phyloP scores from a whole-genome alignment of 225 moss, liverwort and hornwort species.

The Physcomitrellopsis africana region DNA sequence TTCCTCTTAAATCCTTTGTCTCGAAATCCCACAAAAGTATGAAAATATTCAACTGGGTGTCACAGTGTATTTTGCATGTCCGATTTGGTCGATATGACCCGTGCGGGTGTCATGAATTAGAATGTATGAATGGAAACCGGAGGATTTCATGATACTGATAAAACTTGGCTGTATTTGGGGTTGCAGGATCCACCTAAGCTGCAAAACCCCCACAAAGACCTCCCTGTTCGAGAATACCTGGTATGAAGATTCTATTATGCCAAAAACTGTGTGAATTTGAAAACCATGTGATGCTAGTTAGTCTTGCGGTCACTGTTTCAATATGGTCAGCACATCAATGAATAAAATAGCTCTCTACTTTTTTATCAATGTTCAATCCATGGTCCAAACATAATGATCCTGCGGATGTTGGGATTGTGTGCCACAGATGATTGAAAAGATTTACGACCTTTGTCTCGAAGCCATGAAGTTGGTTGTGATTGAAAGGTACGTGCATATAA shows the following conservation, averaged over 20 bases:
- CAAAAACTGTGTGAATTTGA: background rate
- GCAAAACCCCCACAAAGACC: constrained; percentile 16
- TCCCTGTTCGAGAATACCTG: constrained; percentile 36
- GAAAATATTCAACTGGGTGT: too few species aligned
- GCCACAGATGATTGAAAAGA: constrained; percentile 34
- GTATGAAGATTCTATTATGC: background rate
- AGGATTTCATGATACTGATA: background rate
- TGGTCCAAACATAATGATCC: background rate
- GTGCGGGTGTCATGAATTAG: too few species aligned
- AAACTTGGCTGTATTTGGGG: background rate
- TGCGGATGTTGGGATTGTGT: background rate
- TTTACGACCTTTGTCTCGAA: constrained; percentile 37
- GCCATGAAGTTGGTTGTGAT: constrained; percentile 46
- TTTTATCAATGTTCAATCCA: too few species aligned
- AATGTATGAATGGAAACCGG: too few species aligned
- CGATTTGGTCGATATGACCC: too few species aligned
- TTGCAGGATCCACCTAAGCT: constrained; percentile 23
- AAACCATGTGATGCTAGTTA: too few species aligned
- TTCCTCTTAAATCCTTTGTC: too few species aligned
- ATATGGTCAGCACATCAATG: too few species aligned
- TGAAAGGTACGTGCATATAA: constrained; percentile 35
- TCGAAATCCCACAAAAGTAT: too few species aligned
- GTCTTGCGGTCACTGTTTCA: too few species aligned
- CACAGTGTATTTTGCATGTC: too few species aligned
- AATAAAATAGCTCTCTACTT: too few species aligned